phyloP scores from a whole-genome alignment of 345 rosid genomes.

The Rhodamnia argentea region DNA sequence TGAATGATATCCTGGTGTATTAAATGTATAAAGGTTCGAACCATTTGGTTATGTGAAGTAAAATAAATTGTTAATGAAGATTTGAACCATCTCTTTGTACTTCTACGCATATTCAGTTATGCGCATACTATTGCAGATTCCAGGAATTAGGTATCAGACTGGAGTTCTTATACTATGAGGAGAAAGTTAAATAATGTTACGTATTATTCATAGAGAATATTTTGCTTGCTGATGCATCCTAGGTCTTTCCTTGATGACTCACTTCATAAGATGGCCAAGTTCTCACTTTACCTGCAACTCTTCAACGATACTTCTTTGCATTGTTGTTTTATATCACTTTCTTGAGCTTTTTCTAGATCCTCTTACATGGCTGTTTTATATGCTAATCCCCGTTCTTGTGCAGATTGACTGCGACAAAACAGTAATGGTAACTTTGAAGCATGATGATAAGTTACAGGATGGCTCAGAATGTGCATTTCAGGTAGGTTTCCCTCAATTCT shows the following conservation, averaged over 20 bases:
- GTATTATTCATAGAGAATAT: not conserved
- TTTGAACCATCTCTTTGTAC: not conserved
- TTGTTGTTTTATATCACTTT: not conserved
- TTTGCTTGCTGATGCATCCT: not conserved
- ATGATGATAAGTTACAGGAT: constrained; percentile 93
- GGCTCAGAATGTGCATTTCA: constrained; percentile 91
- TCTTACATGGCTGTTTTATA: not conserved
- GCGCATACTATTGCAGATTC: not conserved
- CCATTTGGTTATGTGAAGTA: not conserved
- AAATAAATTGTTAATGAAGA: not conserved
- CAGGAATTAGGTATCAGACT: not conserved
- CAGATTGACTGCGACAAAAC: constrained; percentile 96
- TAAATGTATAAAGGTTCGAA: not conserved
- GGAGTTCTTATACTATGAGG: not conserved
- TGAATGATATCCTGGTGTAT: not conserved
- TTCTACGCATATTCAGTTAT: not conserved
- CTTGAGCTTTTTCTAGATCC: not conserved
- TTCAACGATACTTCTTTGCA: not conserved
- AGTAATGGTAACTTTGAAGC: constrained; percentile 83
- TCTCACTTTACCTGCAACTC: not conserved
- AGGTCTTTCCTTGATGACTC: not conserved
- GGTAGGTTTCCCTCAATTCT: constrained; percentile 30
- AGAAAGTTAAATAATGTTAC: not conserved
- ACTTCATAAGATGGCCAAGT: not conserved
- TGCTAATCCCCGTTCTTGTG: constrained; percentile 9